Evolutionary conservation across 306 rosid genomes (phyloP).

Genomic region (Lablab purpureus): DNA sequence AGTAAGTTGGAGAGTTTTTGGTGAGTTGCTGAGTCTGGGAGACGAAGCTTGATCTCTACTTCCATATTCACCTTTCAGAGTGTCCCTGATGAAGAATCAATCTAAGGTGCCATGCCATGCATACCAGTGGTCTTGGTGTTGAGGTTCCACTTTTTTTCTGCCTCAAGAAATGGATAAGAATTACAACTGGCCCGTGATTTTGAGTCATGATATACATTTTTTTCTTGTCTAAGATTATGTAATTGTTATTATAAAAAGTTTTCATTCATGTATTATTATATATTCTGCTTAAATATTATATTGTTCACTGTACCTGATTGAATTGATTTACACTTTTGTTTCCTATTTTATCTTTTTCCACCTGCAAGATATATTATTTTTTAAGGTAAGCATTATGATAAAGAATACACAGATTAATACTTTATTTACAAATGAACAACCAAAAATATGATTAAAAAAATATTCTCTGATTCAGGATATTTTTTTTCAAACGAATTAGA

Average conservation of each 20-base stretch:
- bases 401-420: neutral
- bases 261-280: too few species aligned
- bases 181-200: neutral
- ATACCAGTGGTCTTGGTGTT: neutral
- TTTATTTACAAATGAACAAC: neutral
- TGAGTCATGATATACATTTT: too few species aligned
- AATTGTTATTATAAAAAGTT: too few species aligned
- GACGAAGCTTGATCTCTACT: constrained; percentile 70
- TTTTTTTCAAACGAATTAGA: neutral
- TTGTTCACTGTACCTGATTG: neutral
- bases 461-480: neutral
- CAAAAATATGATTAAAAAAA: neutral
- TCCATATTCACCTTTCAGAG: constrained; percentile 44
- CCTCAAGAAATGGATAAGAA: constrained; percentile 39
- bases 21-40: constrained; percentile 58
- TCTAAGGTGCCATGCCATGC: neutral
- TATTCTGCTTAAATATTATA: neutral
- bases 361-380: neutral
- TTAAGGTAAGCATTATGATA: neutral
- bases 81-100: neutral
- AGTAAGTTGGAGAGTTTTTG: constrained; percentile 64
- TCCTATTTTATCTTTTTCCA: neutral
- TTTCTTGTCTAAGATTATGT: too few species aligned
- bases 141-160: neutral
- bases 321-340: neutral